Conservation (phyloP, 2,329 filamentous ascomycete genomes). For the Xylaria sp. region DNA sequence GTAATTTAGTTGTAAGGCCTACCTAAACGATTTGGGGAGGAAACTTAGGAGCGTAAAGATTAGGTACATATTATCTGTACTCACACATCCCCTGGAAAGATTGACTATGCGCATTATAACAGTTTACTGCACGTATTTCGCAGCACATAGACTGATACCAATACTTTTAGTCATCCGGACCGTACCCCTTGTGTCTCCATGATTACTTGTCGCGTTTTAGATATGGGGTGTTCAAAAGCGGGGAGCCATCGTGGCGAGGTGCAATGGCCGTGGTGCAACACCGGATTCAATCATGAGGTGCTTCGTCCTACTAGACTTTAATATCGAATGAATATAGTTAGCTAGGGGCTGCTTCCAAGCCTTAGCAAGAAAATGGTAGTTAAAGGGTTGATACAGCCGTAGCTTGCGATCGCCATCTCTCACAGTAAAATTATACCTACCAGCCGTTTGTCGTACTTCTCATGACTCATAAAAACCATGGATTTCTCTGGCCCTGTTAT, state of each 20-base stretch:
- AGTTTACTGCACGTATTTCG: not conserved
- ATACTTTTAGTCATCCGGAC: not conserved
- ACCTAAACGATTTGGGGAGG: no score
- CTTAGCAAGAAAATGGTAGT: no score
- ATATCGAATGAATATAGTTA: not conserved
- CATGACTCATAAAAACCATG: not conserved
- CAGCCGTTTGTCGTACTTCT: not conserved
- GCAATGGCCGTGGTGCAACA: not conserved
- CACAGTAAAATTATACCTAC: not conserved
- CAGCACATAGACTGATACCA: not conserved
- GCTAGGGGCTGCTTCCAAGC: no score
- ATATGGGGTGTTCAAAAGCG: not conserved
- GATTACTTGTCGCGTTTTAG: not conserved
- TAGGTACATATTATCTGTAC: no score
- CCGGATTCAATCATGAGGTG: not conserved
- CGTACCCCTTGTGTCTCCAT: not conserved
- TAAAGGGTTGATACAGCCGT: not conserved
- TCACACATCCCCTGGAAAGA: no score
- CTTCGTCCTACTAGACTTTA: not conserved
- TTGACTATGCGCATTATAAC: no score
- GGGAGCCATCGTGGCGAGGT: not conserved
- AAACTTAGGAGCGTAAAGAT: no score
- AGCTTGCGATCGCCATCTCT: not conserved
- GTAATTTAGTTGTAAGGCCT: no score
- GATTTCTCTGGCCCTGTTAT: not conserved